phyloP scores from a whole-genome alignment of 2,329 filamentous ascomycete species.

The Verticillium klebahnii region DNA sequence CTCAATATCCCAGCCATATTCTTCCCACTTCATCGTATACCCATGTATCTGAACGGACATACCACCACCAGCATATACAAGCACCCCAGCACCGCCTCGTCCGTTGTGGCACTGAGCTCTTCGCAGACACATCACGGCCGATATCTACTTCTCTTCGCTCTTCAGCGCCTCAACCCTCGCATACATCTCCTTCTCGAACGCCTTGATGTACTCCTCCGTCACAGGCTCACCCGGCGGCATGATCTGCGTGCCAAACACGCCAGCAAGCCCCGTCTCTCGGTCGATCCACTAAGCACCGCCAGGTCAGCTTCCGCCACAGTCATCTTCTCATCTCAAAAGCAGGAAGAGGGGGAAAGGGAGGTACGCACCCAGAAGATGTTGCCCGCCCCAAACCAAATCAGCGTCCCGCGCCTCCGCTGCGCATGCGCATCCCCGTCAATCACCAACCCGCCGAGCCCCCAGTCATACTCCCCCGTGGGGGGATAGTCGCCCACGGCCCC shows the following conservation, averaged over 20 bases:
- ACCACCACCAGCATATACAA: too few species aligned
- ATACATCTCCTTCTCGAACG: constrained; percentile 36
- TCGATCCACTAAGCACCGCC: constrained; percentile 21
- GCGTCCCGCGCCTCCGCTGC: constrained; percentile 29
- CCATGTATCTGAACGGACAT: not conserved
- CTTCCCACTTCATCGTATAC: not conserved
- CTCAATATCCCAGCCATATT: not conserved
- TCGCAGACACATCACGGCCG: not conserved
- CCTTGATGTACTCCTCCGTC: constrained; percentile 24
- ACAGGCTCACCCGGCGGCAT: constrained; percentile 33
- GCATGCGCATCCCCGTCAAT: constrained; percentile 29
- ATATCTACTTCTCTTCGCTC: too few species aligned
- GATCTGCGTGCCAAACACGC: constrained; percentile 36
- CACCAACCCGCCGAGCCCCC: constrained; percentile 37
- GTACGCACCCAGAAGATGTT: constrained; percentile 39
- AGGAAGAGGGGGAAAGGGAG: too few species aligned
- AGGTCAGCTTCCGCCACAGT: not conserved
- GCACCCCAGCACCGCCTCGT: too few species aligned
- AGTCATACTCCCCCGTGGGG: constrained; percentile 30
- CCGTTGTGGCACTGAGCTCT: too few species aligned
- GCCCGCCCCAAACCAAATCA: constrained; percentile 39
- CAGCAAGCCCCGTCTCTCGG: constrained; percentile 30
- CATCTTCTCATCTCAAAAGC: too few species aligned
- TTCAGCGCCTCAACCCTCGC: constrained; percentile 11
- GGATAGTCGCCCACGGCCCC: constrained; percentile 23